Percentiles rank a stretch among this genome's conserved stretches.
phyloP scores from a whole-genome alignment of 345 rosid genomes.

The Nephelium lappaceum region DNA sequence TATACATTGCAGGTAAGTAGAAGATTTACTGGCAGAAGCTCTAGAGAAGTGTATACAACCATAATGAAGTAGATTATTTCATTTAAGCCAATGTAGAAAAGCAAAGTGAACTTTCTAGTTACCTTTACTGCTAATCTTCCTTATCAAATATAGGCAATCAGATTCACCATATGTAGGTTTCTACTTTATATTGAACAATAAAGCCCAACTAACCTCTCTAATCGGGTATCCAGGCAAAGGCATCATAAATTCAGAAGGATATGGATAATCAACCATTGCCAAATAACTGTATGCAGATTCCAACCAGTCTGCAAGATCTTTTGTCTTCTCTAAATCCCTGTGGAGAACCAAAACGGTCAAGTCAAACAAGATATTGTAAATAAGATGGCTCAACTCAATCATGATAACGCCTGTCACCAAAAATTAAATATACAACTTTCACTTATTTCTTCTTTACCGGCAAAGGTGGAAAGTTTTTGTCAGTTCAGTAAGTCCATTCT shows the following conservation, averaged over 20 bases:
- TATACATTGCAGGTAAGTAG: not conserved
- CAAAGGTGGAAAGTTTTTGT: constrained; percentile 70
- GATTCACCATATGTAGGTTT: not conserved
- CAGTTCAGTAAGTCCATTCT: constrained; percentile 72
- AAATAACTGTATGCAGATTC: constrained; percentile 83
- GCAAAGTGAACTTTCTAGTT: constrained; percentile 9
- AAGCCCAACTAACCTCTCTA: constrained; percentile 64
- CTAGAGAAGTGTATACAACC: not conserved
- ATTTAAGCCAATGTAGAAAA: not conserved
- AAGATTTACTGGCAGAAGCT: not conserved
- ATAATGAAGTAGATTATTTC: constrained; percentile 7
- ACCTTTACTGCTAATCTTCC: not conserved
- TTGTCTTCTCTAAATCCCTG: constrained; percentile 66
- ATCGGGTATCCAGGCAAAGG: constrained; percentile 97
- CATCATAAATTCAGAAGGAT: constrained; percentile 82
- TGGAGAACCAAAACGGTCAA: constrained; percentile 1
- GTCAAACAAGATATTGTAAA: not conserved
- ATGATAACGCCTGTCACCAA: not conserved
- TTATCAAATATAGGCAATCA: not conserved
- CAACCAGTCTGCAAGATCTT: constrained; percentile 76
- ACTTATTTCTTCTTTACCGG: constrained; percentile 46
- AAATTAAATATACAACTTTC: not conserved
- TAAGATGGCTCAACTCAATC: not conserved
- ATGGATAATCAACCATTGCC: constrained; percentile 95
- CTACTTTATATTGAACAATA: constrained; percentile 4